Conservation (phyloP, 331 rosid species). For the Acacia pycnantha region DNA sequence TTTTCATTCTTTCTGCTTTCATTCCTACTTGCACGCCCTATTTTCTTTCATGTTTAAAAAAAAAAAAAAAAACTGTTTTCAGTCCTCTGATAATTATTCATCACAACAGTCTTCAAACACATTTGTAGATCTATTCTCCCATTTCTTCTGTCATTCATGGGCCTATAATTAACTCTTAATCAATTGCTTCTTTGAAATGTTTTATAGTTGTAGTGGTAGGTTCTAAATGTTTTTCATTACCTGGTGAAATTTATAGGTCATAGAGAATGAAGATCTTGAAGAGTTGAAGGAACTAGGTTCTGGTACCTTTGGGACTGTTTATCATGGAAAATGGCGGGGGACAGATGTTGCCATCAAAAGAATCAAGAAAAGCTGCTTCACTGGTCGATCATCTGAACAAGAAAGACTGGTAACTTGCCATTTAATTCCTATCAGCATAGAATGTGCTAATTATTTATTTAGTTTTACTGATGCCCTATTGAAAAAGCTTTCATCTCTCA, state of each 20-base stretch:
- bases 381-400: slow-evolving; percentile 92
- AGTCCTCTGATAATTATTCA: background rate
- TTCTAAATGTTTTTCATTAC: slow-evolving; percentile 14
- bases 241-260: slow-evolving; percentile 53
- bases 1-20: background rate
- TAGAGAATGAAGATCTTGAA: slow-evolving; percentile 90
- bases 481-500: background rate
- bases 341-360: slow-evolving; percentile 94
- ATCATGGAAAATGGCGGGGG: slow-evolving; percentile 96
- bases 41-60: background rate
- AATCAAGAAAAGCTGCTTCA: slow-evolving; percentile 84
- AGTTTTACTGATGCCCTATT: background rate
- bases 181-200: background rate
- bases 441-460: background rate
- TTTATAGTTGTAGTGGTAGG: background rate
- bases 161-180: background rate
- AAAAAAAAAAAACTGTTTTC: background rate
- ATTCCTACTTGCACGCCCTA: background rate
- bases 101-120: background rate
- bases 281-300: slow-evolving; percentile 85
- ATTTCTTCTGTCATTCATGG: background rate
- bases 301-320: slow-evolving; percentile 93
- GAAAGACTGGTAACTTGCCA: slow-evolving; percentile 78
- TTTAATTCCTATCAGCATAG: slow-evolving; percentile 5
- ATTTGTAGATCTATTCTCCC: background rate